Base-by-base conservation (phyloP, 768 basidiomycete species). In the Sistotremastrum suecicum region DNA sequence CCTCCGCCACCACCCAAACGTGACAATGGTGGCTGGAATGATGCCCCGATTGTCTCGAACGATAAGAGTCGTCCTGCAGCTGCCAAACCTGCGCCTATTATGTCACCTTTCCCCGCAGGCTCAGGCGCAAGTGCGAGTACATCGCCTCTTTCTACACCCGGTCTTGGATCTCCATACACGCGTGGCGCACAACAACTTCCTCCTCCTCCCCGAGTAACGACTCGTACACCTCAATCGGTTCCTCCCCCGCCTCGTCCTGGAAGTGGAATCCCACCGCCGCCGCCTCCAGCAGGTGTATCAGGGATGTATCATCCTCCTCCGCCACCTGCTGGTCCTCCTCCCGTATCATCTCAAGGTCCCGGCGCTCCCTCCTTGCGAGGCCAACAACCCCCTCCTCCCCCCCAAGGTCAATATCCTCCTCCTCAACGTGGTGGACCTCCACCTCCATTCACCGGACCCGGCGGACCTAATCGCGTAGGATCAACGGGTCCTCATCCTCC, bases 21-120 rank as follows among this genome's bases (percentile, higher is more conserved):
- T 31, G 83, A 82, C 42, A 78, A 79, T 31, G 75, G 80, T 10
- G 89, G 89, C 0, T 97, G 91, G 90, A 97, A 97, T 54, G 92
- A 97, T 61, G 78, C 89, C 0, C 90, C 89, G 0, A 58, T 67
- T 5, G 51, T 76, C 8, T 52, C 66, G 10, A 57, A 65, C 6
- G 59, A 71, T 11, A 60, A 71, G 37, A 77, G 80, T 29, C 66
- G 67, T 1, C 75, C 82, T 1, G 70, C 60, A 45, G 50, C 65
- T 7, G 61, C 57, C 45, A 86, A 83, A 54, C 80, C 75, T 2
- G 67, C 70, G 5, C 75, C 91, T 2, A 92, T 97, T 54, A 78
- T 79, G 5, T 74, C 87, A 6, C 92, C 92, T 0, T 95, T 98
- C 76, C 86, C 90, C 5, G 82, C 84, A 53, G 67, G 73, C 4